Evolutionary conservation across 768 basidiomycete genomes (phyloP), one percentile per base, ranked within the genome.

Genomic region (Trametes sanguinea): DNA sequence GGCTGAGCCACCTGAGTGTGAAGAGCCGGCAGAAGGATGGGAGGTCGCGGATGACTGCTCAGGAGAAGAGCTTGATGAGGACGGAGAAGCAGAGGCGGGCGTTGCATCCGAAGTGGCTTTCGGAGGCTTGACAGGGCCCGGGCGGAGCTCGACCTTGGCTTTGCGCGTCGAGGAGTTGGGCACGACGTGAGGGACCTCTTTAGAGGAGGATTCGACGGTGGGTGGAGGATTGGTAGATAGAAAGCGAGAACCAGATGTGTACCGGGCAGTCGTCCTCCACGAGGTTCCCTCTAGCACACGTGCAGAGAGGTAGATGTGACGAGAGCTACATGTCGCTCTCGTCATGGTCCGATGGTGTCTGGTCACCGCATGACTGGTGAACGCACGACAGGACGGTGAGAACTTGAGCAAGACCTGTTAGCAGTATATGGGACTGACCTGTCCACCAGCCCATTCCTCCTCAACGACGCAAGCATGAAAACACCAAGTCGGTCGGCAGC

Each of bases 91-190:
- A 40, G 72, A 61, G 11, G 50, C 6, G 40, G 69, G 50, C n/a
- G 57, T 50, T 16, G 59, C 0, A 22, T 57, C 71, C 48, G 73
- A 54, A n/a, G 71, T 68, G 29, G 73, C 64, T 11, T 74, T 58
- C 47, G 73, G 68, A 0, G 75, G 76, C 61, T 84, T 85, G 51
- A 88, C 74, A 30, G 89, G 89, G 2, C 76, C 84, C 1, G 89
- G 89, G 27, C 84, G 82, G 14, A 89, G 76, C 61, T 88, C 85
- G 52, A 88, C 74, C 71, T 85, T 82, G 47, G 70, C 73, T 59
- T 77, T 80, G 6, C 72, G 68, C 56, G 67, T 43, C 4, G 72
- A 16, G 43, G 75, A 55, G 54, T 74, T 68, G 44, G 70, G 67
- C 40, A 56, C 54, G 37, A 62, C 44, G 51, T 67, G 65, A 61